phyloP scores from a whole-genome alignment of 148 eudicot species.

The Camellia sinensis region DNA sequence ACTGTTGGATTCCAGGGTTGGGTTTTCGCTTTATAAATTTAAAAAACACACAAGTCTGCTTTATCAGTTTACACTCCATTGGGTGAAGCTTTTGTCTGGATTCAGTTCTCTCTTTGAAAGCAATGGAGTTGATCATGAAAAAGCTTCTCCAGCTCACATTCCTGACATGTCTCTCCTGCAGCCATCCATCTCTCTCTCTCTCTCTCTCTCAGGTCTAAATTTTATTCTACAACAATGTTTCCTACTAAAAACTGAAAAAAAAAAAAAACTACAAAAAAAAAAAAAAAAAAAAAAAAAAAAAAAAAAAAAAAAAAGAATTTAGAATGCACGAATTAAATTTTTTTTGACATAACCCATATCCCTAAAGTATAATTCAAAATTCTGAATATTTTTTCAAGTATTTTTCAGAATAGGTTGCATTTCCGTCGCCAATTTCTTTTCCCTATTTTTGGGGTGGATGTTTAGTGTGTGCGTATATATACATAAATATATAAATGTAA shows the following conservation, averaged over 20 bases:
- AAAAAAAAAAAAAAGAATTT: too few species aligned
- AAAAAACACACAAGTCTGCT: slow-evolving; percentile 19
- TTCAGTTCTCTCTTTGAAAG: slow-evolving; percentile 41
- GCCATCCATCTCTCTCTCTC: neutral
- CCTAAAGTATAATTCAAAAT: too few species aligned
- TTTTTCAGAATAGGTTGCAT: too few species aligned
- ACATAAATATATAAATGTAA: neutral
- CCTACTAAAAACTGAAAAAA: too few species aligned
- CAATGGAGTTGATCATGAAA: slow-evolving; percentile 33
- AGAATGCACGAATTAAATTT: too few species aligned
- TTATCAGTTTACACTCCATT: neutral
- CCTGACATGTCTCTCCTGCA: slow-evolving; percentile 9
- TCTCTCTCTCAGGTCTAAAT: neutral
- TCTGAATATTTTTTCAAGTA: too few species aligned
- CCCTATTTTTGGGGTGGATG: neutral
- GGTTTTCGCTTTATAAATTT: slow-evolving; percentile 22
- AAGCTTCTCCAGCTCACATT: slow-evolving; percentile 21
- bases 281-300: too few species aligned
- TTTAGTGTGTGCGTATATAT: neutral
- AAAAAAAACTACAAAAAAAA: too few species aligned
- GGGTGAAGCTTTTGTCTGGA: slow-evolving; percentile 46
- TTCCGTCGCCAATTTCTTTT: neutral
- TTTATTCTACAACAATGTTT: neutral
- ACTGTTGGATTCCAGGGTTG: slow-evolving; percentile 41
- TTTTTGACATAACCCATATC: too few species aligned